Conservation (phyloP, 164 flowering plant genomes). For the Dillenia suffruticosa region DNA sequence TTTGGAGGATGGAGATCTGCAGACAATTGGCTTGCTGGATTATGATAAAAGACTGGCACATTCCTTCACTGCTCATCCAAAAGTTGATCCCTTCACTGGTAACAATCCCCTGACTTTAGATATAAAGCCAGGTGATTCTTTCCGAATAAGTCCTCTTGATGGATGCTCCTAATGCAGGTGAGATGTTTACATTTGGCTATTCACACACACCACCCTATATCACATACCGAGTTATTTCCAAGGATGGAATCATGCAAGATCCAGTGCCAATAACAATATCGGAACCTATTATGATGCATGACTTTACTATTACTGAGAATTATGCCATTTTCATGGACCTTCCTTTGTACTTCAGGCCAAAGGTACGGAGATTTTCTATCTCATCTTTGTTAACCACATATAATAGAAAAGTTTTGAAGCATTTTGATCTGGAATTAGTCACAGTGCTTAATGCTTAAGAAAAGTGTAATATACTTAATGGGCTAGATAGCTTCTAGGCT, state of each 20-base stretch:
- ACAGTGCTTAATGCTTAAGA: no score
- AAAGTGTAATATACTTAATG: no score
- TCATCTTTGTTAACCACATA: background rate
- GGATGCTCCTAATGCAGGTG: slow-evolving; percentile 54
- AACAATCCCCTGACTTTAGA: slow-evolving; percentile 5
- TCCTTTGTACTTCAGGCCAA: slow-evolving; percentile 80
- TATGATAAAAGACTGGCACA: slow-evolving; percentile 90
- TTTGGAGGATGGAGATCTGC: slow-evolving; percentile 95
- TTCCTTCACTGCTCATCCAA: slow-evolving; percentile 97
- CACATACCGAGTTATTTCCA: slow-evolving; percentile 89
- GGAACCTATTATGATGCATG: slow-evolving; percentile 96
- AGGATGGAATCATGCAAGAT: slow-evolving; percentile 90
- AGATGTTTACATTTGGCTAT: slow-evolving; percentile 97
- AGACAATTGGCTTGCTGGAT: slow-evolving; percentile 91
- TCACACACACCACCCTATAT: slow-evolving; percentile 72
- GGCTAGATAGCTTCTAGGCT: no score
- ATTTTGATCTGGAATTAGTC: no score
- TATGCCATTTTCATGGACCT: slow-evolving; percentile 97
- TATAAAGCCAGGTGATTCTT: no score
- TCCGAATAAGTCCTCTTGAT: background rate
- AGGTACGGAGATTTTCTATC: slow-evolving; percentile 38
- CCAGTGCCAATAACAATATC: slow-evolving; percentile 92
- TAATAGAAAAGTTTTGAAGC: no score
- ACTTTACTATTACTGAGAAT: slow-evolving; percentile 95
- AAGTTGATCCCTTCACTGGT: slow-evolving; percentile 94